phyloP scores from a whole-genome alignment of 192 early-diverging fungal genomes.

The Entomortierella parvispora region DNA sequence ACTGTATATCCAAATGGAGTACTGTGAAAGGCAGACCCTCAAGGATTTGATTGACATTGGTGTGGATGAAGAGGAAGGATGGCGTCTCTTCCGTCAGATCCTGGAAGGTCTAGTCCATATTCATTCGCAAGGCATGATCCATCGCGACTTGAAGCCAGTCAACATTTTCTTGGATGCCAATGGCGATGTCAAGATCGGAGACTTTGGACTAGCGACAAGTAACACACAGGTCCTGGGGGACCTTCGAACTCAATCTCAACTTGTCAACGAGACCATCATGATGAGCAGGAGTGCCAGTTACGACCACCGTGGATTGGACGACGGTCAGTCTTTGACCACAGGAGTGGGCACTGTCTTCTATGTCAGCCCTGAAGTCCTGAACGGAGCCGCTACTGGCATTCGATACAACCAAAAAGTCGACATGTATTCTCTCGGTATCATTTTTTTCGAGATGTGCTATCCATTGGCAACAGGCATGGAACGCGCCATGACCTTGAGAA shows the following conservation, averaged over 20 bases:
- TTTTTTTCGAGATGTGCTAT: constrained; percentile 85
- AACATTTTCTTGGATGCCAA: constrained; percentile 82
- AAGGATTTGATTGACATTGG: constrained; percentile 84
- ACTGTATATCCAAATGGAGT: constrained; percentile 98
- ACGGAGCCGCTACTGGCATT: constrained; percentile 51
- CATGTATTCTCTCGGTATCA: constrained; percentile 84
- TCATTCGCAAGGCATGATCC: constrained; percentile 88
- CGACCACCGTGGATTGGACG: constrained; percentile 44
- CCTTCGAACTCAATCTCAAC: constrained; percentile 29
- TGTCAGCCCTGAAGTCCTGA: constrained; percentile 69
- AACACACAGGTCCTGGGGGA: constrained; percentile 52
- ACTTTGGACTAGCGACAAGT: constrained; percentile 79
- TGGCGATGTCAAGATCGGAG: constrained; percentile 72
- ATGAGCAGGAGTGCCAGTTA: constrained; percentile 48
- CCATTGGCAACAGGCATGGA: constrained; percentile 82
- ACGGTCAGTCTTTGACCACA: constrained; percentile 74
- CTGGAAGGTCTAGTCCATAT: constrained; percentile 91
- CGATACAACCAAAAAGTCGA: constrained; percentile 86
- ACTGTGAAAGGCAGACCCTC: constrained; percentile 94
- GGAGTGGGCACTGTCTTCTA: constrained; percentile 95
- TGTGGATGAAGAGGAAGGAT: constrained; percentile 81
- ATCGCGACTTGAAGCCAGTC: constrained; percentile 91
- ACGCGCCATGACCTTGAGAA: constrained; percentile 72
- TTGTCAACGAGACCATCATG: constrained; percentile 36
- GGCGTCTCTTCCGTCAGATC: constrained; percentile 90